These are phyloP conservation scores for Ettlia oleoabundans DNA, from an alignment of 139 green algal species.

Conservation along the genomic window DNA sequence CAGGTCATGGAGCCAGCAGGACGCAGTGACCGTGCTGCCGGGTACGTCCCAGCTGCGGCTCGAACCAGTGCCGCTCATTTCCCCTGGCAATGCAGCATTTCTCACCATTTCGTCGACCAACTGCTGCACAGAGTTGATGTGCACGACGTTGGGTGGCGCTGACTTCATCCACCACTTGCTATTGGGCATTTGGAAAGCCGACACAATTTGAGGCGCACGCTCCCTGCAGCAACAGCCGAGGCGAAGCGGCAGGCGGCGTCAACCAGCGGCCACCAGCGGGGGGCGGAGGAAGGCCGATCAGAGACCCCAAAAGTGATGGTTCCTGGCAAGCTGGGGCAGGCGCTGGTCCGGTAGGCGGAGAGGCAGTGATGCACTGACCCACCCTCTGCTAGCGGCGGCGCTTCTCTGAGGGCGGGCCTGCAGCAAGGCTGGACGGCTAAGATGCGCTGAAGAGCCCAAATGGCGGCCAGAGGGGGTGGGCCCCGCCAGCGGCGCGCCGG, in stretches of 20 bases:
- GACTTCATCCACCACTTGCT: slow-evolving; percentile 74
- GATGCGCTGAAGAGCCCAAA: neutral
- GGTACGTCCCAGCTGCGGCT: no score
- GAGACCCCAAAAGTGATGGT: no score
- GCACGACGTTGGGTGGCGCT: slow-evolving; percentile 69
- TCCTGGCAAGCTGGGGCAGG: neutral
- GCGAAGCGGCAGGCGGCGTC: neutral
- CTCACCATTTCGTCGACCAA: slow-evolving; percentile 87
- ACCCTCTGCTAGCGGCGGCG: neutral
- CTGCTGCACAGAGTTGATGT: slow-evolving; percentile 75
- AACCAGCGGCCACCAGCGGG: no score
- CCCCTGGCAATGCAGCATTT: no score
- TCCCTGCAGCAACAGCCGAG: neutral
- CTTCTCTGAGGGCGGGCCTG: neutral
- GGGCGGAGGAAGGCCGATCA: no score
- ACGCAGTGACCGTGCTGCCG: no score
- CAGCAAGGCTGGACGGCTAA: neutral
- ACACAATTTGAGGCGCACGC: neutral
- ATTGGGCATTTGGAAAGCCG: neutral
- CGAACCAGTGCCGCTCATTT: no score
- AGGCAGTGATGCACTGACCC: neutral
- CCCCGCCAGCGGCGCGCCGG: neutral
- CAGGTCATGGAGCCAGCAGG: no score
- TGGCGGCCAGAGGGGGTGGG: neutral
- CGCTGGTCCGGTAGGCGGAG: neutral